Evolutionary conservation across 768 basidiomycete genomes (phyloP).

Genomic region (Neoboletus subvelutipes): DNA sequence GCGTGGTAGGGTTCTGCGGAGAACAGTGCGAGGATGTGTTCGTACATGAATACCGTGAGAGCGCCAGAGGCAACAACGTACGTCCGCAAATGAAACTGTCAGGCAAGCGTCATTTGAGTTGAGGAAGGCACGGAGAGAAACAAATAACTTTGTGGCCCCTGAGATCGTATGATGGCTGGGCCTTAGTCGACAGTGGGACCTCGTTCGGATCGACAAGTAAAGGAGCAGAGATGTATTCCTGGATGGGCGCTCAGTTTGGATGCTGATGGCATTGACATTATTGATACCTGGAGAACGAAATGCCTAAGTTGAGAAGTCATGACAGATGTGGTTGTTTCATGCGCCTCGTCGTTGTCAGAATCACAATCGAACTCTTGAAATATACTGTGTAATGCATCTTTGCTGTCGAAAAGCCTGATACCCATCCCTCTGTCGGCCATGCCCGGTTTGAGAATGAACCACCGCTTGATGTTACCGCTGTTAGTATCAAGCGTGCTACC

Average conservation of each 20-base stretch:
- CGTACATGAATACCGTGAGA: slow-evolving; percentile 76
- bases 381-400: slow-evolving; percentile 66
- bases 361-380: slow-evolving; percentile 77
- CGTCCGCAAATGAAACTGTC: slow-evolving; percentile 89
- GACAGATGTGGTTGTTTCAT: slow-evolving; percentile 51
- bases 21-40: slow-evolving; percentile 85
- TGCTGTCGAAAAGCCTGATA: slow-evolving; percentile 83
- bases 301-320: slow-evolving; percentile 87
- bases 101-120: slow-evolving; percentile 11
- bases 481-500: slow-evolving; percentile 54
- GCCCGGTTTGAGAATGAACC: slow-evolving; percentile 98
- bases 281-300: slow-evolving; percentile 87
- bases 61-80: slow-evolving; percentile 82
- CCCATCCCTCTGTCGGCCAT: slow-evolving; percentile 98
- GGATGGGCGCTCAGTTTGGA: slow-evolving; percentile 3
- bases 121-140: background rate
- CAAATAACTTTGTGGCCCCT: slow-evolving; percentile 59
- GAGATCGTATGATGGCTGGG: slow-evolving; percentile 23
- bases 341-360: slow-evolving; percentile 50
- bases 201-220: slow-evolving; percentile 73
- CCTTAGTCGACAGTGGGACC: slow-evolving; percentile 25
- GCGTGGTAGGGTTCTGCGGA: slow-evolving; percentile 66
- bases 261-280: slow-evolving; percentile 3
- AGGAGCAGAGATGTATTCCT: slow-evolving; percentile 87
- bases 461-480: slow-evolving; percentile 34